phyloP scores from a whole-genome alignment of 2,329 filamentous ascomycete genomes.

The Aspergillus sp. region DNA sequence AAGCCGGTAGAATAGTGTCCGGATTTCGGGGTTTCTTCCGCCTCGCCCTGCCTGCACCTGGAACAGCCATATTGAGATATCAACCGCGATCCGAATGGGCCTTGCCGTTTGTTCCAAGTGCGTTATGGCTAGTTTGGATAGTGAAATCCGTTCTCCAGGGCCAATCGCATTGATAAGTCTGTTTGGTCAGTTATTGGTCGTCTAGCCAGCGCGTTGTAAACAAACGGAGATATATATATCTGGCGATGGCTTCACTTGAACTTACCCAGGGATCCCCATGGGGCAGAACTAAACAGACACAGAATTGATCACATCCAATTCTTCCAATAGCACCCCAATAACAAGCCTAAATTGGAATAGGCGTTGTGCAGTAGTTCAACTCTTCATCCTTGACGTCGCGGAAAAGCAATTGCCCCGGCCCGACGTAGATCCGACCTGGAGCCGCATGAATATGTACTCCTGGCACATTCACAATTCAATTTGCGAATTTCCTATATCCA shows the following conservation, averaged over 20 bases:
- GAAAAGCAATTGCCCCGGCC: slow-evolving; percentile 21
- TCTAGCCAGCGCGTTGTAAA: slow-evolving; percentile 5
- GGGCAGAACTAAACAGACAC: slow-evolving; percentile 2
- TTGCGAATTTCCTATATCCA: neutral
- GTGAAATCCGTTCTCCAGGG: slow-evolving; percentile 66
- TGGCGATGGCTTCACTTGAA: neutral
- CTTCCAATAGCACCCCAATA: slow-evolving; percentile 4
- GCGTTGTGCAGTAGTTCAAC: neutral
- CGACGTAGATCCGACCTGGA: slow-evolving; percentile 29
- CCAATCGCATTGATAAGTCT: slow-evolving; percentile 92
- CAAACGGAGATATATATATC: slow-evolving; percentile 6
- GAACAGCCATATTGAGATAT: slow-evolving; percentile 96
- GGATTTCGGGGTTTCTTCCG: slow-evolving; percentile 79
- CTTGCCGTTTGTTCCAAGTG: slow-evolving; percentile 63
- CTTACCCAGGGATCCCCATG: slow-evolving; percentile 43
- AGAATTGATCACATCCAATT: neutral
- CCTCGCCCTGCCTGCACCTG: slow-evolving; percentile 81
- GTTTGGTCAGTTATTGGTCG: slow-evolving; percentile 11
- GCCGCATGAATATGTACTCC: neutral
- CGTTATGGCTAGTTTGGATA: slow-evolving; percentile 74
- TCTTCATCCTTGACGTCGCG: slow-evolving; percentile 14
- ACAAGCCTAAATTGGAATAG: neutral
- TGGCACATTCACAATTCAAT: neutral
- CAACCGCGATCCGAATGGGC: slow-evolving; percentile 80
- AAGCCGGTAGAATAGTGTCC: slow-evolving; percentile 88